Conservation (phyloP, 83 land plant genomes). For the Picea abies region DNA sequence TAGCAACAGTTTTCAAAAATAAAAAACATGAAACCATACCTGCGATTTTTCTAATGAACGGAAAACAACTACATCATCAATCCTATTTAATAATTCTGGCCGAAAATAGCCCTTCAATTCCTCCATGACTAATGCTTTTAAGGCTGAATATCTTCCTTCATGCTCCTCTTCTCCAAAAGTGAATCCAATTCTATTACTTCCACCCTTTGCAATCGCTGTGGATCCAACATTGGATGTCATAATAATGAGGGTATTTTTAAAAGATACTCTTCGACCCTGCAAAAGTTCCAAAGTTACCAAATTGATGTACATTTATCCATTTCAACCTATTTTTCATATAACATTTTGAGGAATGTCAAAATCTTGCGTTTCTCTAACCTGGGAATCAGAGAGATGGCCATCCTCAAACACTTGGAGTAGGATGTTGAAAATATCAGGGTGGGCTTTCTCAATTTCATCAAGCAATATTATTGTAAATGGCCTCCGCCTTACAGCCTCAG, state of each 20-base stretch:
- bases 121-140: constrained; percentile 81
- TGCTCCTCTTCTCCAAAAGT: constrained; percentile 49
- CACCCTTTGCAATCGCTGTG: constrained; percentile 73
- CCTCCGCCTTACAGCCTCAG: constrained; percentile 87
- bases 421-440: constrained; percentile 92
- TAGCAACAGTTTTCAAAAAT: neutral
- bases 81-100: constrained; percentile 91
- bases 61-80: constrained; percentile 96
- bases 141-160: constrained; percentile 52
- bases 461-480: constrained; percentile 90
- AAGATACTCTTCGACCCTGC: constrained; percentile 94
- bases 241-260: constrained; percentile 83
- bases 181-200: constrained; percentile 62
- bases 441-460: constrained; percentile 99
- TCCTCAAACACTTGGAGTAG: constrained; percentile 96
- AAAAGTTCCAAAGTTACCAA: constrained; percentile 1
- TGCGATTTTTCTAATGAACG: constrained; percentile 73
- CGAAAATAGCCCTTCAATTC: constrained; percentile 89
- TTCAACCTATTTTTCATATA: neutral
- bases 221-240: constrained; percentile 99
- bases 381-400: constrained; percentile 92
- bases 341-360: neutral
- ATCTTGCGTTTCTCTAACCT: constrained; percentile 40
- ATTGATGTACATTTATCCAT: neutral
- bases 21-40: constrained; percentile 41